phyloP scores from a whole-genome alignment of 2,329 filamentous ascomycete genomes.

The Iodosphaeria phyllophila region DNA sequence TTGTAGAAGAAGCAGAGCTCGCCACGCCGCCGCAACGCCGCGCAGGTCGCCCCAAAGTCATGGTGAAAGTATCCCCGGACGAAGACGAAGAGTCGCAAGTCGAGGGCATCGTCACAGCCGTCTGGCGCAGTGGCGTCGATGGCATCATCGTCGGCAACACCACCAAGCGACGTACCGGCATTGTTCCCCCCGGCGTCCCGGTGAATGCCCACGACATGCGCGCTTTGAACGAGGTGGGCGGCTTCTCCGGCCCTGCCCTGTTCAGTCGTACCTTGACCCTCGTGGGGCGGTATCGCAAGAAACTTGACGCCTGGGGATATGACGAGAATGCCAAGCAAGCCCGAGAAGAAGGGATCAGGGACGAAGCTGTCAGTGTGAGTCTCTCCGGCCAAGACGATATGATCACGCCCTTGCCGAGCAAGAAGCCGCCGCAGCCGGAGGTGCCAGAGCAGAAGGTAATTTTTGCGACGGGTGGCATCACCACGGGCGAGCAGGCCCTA shows the following conservation, averaged over 20 bases:
- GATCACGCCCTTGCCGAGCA: constrained; percentile 11
- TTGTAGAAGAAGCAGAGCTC: constrained; percentile 70
- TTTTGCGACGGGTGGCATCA: constrained; percentile 88
- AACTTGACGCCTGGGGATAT: constrained; percentile 29
- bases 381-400: constrained; percentile 16
- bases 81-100: constrained; percentile 77
- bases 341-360: too few relatives aligned
- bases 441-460: constrained; percentile 48
- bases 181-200: constrained; percentile 46
- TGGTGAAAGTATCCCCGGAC: constrained; percentile 97
- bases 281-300: constrained; percentile 59
- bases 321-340: constrained; percentile 6
- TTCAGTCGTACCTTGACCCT: constrained; percentile 64
- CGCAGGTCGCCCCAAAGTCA: constrained; percentile 59
- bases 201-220: constrained; percentile 48
- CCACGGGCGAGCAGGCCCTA: constrained; percentile 67
- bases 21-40: too few relatives aligned
- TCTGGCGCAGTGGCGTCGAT: constrained; percentile 71
- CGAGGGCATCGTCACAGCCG: constrained; percentile 70
- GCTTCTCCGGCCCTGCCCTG: constrained; percentile 80
- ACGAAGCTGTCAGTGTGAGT: constrained; percentile 15
- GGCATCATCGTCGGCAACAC: constrained; percentile 97
- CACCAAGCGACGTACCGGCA: constrained; percentile 60
- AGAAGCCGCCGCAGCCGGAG: constrained; percentile 3
- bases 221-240: constrained; percentile 59